Percentiles rank a stretch among this genome's conserved stretches.
Evolutionary conservation across 139 green algal genomes (phyloP).

Genomic region (Chloropicon primus): DNA sequence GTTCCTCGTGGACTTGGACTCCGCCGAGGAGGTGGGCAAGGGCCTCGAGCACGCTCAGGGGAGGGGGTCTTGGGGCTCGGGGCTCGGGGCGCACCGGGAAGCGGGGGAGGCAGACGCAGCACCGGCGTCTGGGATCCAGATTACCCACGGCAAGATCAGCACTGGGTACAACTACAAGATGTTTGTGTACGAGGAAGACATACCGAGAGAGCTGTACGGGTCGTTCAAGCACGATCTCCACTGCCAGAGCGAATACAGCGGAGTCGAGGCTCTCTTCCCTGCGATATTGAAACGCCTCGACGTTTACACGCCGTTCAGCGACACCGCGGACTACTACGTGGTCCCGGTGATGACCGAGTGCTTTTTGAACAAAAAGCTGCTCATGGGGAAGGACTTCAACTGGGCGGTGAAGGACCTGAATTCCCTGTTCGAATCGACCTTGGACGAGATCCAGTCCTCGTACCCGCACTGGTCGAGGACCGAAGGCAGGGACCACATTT

Average conservation of each 20-base stretch:
- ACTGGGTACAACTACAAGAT: not conserved
- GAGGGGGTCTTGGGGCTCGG: too few species aligned
- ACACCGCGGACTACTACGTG: conserved; percentile 5
- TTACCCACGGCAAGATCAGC: not conserved
- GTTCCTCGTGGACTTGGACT: conserved; percentile 4
- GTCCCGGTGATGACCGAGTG: conserved; percentile 7
- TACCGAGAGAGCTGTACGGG: not conserved
- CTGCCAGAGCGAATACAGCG: not conserved
- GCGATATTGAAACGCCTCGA: not conserved
- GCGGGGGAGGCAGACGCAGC: too few species aligned
- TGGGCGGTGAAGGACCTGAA: not conserved
- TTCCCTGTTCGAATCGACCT: not conserved
- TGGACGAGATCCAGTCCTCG: conserved; percentile 4
- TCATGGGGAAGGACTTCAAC: not conserved
- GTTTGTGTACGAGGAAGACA: not conserved
- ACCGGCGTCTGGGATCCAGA: too few species aligned
- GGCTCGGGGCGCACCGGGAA: too few species aligned
- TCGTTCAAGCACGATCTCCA: not conserved
- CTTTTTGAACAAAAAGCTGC: not conserved
- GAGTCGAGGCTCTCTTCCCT: not conserved
- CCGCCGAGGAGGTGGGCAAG: not conserved
- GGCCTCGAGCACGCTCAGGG: too few species aligned
- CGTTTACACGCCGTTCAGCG: not conserved
- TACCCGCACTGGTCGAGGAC: conserved; percentile 5
- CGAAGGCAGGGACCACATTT: conserved; percentile 6